Evolutionary conservation across 2,329 filamentous ascomycete species (phyloP), one percentile per base, ranked within the genome.

Genomic region (Penicillium janthinellum): DNA sequence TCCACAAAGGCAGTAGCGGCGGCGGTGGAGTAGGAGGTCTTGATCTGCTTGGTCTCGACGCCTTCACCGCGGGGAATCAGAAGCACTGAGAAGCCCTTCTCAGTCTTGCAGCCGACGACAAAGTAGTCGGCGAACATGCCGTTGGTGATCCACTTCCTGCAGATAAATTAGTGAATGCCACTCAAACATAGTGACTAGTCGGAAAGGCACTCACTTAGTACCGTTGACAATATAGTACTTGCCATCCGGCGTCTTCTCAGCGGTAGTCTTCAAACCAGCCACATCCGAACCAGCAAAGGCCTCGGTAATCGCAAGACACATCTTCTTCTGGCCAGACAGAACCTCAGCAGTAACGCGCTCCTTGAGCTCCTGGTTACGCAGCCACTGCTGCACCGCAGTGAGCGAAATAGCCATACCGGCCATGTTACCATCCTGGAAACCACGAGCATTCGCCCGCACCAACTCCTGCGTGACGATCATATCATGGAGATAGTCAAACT

Each of bases 401-500:
- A 96, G 78, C 41, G 87, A 87, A 66, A 96, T 96, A 31, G 88
- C 88, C 90, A 96, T 92, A 54, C 92, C 91, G 2, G 90, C 89
- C 85, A 96, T 86, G 77, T 92, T 93, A 3, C 91, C 92, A 73
- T 96, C 92, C 74, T 91, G 88, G 78, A 95, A 96, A 1, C 91
- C 92, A 68, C 90, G 81, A 31, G 89, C 87, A 73, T 89, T 91
- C 6, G 85, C 81, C 35, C 92, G 83, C 1, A 84, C 82, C 65
- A 90, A 78, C 77, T 96, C 92, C 77, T 96, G 91, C 8, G 82
- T 79, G 54, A 90, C 81, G 64, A 96, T 86, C 73, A 95, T 74
- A 73, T 95, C 91, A 75, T 95, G 91, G 77, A 96, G 91, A 76
- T 92, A 93, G 75, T 96, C 91, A 68, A 93, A 96, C 63, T 93